Conservation (phyloP, 2,329 filamentous ascomycete genomes). For the Zasmidium cellare region DNA sequence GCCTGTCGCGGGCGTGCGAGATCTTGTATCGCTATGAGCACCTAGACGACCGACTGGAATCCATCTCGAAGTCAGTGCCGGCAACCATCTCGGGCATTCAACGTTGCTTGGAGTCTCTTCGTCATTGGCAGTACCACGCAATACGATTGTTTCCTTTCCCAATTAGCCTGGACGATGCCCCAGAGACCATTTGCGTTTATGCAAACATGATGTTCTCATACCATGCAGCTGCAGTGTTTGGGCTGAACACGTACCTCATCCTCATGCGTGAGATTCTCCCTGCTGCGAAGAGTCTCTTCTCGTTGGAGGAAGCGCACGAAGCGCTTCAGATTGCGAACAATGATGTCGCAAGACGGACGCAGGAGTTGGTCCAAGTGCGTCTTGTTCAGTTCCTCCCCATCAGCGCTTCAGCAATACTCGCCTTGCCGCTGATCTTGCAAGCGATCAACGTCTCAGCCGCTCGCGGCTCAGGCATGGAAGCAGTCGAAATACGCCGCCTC, state of each 20-base stretch:
- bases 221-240: slow-evolving; percentile 22
- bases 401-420: slow-evolving; percentile 19
- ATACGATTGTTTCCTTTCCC: slow-evolving; percentile 22
- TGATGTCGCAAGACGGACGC: slow-evolving; percentile 21
- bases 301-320: slow-evolving; percentile 21
- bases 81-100: slow-evolving; percentile 17
- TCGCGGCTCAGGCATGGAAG: slow-evolving; percentile 21
- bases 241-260: slow-evolving; percentile 23
- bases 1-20: slow-evolving; percentile 16
- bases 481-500: slow-evolving; percentile 17
- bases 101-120: slow-evolving; percentile 15
- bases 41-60: slow-evolving; percentile 21
- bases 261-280: slow-evolving; percentile 19
- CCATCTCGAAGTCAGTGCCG: slow-evolving; percentile 14
- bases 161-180: slow-evolving; percentile 21
- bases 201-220: slow-evolving; percentile 28
- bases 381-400: slow-evolving; percentile 22
- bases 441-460: slow-evolving; percentile 24
- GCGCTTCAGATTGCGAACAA: slow-evolving; percentile 21
- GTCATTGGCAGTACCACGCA: slow-evolving; percentile 21
- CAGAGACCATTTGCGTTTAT: slow-evolving; percentile 22
- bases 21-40: slow-evolving; percentile 22
- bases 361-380: slow-evolving; percentile 24
- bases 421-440: slow-evolving; percentile 18
- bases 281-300: slow-evolving; percentile 15